phyloP scores from a whole-genome alignment of 495 filamentous ascomycete species.

The Xylaria castorea region DNA sequence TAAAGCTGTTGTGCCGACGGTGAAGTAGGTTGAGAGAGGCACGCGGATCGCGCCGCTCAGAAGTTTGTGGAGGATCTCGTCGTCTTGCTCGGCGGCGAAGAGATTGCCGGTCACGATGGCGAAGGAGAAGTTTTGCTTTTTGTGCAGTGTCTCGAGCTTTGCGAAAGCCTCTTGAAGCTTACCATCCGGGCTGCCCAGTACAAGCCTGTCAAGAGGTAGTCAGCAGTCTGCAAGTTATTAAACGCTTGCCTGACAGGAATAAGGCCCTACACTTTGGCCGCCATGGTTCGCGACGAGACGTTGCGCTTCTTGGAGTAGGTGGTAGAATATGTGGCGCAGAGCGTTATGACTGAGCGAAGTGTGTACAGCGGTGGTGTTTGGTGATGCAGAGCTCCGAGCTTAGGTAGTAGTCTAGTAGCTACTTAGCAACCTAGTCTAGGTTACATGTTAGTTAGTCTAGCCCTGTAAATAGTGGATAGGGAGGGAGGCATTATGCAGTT shows the following conservation, averaged over 20 bases:
- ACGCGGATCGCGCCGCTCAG: conserved; percentile 73
- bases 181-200: conserved; percentile 80
- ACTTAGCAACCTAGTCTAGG: too few species aligned
- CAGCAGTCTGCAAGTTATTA: conserved; percentile 34
- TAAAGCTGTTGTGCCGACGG: conserved; percentile 70
- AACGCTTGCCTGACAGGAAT: neutral
- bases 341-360: neutral
- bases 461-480: too few species aligned
- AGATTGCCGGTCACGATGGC: conserved; percentile 85
- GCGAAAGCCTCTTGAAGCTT: conserved; percentile 73
- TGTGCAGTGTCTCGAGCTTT: conserved; percentile 78
- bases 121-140: conserved; percentile 85
- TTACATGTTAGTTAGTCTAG: too few species aligned
- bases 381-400: conserved; percentile 15
- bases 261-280: conserved; percentile 72
- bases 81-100: conserved; percentile 65
- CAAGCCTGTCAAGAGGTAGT: conserved; percentile 64
- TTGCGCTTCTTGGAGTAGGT: neutral
- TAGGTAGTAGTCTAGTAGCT: too few species aligned
- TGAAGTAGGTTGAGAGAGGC: conserved; percentile 86
- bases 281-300: conserved; percentile 50
- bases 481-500: too few species aligned
- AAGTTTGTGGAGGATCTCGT: conserved; percentile 66
- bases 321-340: neutral
- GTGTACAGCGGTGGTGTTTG: neutral